Evolutionary conservation across 352 stramenopile species (phyloP).

Genomic region (Phytophthora boehmeriae): DNA sequence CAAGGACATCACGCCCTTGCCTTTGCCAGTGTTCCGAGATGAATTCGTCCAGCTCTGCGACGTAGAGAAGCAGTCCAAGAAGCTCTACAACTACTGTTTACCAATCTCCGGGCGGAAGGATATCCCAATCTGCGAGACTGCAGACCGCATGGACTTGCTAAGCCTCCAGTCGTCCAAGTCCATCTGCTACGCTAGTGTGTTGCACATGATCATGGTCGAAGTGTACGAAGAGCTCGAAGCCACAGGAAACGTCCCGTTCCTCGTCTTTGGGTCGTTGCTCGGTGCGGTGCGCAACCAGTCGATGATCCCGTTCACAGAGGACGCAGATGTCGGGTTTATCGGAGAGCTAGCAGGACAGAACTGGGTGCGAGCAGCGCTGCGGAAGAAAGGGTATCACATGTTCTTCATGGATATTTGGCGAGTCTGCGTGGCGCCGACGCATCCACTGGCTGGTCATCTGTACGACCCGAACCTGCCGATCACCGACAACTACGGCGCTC

Average conservation of each 20-base stretch:
- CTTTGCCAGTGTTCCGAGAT: slow-evolving; percentile 25
- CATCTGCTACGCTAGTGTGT: slow-evolving; percentile 41
- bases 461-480: slow-evolving; percentile 36
- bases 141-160: slow-evolving; percentile 47
- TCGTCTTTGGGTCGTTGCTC: slow-evolving; percentile 46
- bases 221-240: slow-evolving; percentile 39
- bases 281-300: slow-evolving; percentile 43
- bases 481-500: slow-evolving; percentile 19
- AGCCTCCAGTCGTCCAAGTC: slow-evolving; percentile 11
- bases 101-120: slow-evolving; percentile 45
- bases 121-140: slow-evolving; percentile 30
- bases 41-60: slow-evolving; percentile 23
- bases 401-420: slow-evolving; percentile 44
- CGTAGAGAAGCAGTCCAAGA: neutral
- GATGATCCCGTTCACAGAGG: slow-evolving; percentile 65
- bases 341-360: slow-evolving; percentile 13
- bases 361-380: slow-evolving; percentile 23
- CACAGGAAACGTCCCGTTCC: slow-evolving; percentile 18
- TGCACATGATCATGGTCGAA: slow-evolving; percentile 52
- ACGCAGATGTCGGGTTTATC: slow-evolving; percentile 51
- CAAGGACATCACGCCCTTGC: slow-evolving; percentile 2
- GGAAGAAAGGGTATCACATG: slow-evolving; percentile 58
- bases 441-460: slow-evolving; percentile 39
- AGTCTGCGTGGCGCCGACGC: slow-evolving; percentile 47
- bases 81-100: slow-evolving; percentile 35